Percentiles rank a stretch among this genome's conserved stretches.
Evolutionary conservation across 805 yeast genomes (phyloP).

Genomic region (Monosporozyma yasuniensis): DNA sequence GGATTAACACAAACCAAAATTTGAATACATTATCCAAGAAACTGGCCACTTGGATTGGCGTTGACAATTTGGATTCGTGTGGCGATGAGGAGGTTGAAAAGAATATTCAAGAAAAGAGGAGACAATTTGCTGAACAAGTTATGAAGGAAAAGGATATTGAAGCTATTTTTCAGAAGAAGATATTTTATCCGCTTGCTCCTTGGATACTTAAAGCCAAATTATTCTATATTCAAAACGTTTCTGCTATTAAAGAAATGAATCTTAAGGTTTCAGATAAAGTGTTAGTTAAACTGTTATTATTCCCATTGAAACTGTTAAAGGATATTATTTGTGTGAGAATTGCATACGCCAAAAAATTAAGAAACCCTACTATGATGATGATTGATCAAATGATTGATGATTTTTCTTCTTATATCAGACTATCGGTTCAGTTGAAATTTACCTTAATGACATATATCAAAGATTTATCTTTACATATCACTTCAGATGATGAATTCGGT

Average conservation of each 20-base stretch:
- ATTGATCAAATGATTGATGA: slow-evolving; percentile 90
- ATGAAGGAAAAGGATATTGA: slow-evolving; percentile 74
- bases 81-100: slow-evolving; percentile 18
- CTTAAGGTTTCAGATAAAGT: slow-evolving; percentile 65
- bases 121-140: slow-evolving; percentile 73
- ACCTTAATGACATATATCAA: slow-evolving; percentile 52
- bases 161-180: slow-evolving; percentile 58
- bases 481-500: slow-evolving; percentile 58
- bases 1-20: slow-evolving; percentile 69
- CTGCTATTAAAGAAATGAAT: slow-evolving; percentile 54
- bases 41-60: slow-evolving; percentile 75
- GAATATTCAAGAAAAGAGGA: slow-evolving; percentile 43
- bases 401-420: slow-evolving; percentile 63
- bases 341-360: slow-evolving; percentile 65
- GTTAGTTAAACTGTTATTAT: slow-evolving; percentile 55
- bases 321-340: slow-evolving; percentile 71
- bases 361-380: slow-evolving; percentile 88
- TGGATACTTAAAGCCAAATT: slow-evolving; percentile 75
- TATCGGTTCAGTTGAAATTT: slow-evolving; percentile 68
- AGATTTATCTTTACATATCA: slow-evolving; percentile 62
- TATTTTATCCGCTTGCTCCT: slow-evolving; percentile 63
- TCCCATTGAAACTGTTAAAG: slow-evolving; percentile 72
- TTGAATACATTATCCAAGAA: slow-evolving; percentile 53
- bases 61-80: slow-evolving; percentile 53
- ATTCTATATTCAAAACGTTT: slow-evolving; percentile 55